Percentiles rank a stretch among this genome's conserved stretches.
Conservation (phyloP, 139 green algal genomes). For the Chlamydomonas incerta region DNA sequence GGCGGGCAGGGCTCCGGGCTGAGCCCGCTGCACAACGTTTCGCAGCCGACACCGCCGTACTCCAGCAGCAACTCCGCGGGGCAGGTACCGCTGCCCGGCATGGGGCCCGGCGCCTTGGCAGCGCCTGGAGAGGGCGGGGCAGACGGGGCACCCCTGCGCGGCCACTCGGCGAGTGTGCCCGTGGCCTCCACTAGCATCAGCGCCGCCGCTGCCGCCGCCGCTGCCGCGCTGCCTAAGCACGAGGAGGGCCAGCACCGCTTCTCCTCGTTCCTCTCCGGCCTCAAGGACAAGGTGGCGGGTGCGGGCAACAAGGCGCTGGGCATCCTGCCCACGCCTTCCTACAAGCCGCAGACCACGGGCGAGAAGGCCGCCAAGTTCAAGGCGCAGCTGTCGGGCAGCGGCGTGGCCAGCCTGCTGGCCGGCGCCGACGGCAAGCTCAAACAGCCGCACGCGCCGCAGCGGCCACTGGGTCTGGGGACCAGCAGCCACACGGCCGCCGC, state of each 20-base stretch:
- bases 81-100: conserved; percentile 3
- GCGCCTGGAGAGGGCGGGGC: too few species aligned
- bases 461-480: conserved; percentile 4
- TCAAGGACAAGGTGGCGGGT: not conserved
- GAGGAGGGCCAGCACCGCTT: not conserved
- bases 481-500: not conserved
- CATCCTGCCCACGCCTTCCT: conserved; percentile 2
- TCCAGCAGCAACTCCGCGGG: too few species aligned
- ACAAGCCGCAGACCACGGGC: conserved; percentile 38
- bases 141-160: too few species aligned
- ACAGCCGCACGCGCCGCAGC: conserved; percentile 37
- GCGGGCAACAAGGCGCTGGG: conserved; percentile 25
- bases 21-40: not conserved
- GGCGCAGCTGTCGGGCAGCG: conserved; percentile 11
- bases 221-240: not conserved
- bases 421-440: conserved; percentile 31
- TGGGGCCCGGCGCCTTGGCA: not conserved
- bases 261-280: not conserved
- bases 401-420: not conserved
- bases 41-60: too few species aligned
- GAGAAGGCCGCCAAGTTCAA: conserved; percentile 21
- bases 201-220: not conserved
- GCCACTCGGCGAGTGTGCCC: not conserved
- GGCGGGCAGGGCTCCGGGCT: not conserved
- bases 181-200: not conserved